Conservation (phyloP, 1,284 basidiomycete genomes). For the Athelia psychrophila region DNA sequence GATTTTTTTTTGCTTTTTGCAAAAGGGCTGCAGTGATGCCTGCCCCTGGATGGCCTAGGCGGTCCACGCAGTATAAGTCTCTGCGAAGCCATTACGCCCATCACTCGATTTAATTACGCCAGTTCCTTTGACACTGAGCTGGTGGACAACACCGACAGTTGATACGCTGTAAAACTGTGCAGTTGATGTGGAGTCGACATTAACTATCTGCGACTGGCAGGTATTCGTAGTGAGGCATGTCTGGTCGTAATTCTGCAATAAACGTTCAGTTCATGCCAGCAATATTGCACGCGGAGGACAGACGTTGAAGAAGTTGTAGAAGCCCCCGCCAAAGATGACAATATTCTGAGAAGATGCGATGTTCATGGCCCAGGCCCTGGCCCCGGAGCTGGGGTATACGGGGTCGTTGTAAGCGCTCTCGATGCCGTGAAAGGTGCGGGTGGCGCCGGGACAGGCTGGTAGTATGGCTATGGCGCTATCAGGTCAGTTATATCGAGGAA, state of each 20-base stretch:
- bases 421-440: conserved; percentile 54
- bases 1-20: too few relatives aligned
- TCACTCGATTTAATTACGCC: conserved; percentile 1
- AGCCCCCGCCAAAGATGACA: conserved; percentile 64
- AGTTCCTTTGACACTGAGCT: conserved; percentile 45
- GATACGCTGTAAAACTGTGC: conserved; percentile 59
- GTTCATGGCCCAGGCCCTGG: conserved; percentile 59
- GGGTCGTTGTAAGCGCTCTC: conserved; percentile 57
- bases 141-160: conserved; percentile 57
- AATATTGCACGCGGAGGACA: conserved; percentile 9
- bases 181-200: conserved; percentile 52
- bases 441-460: conserved; percentile 57
- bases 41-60: too few relatives aligned
- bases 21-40: too few relatives aligned
- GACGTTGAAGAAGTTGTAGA: conserved; percentile 66
- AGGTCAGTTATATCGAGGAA: neutral
- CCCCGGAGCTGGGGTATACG: conserved; percentile 29
- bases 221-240: conserved; percentile 41
- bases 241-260: conserved; percentile 46
- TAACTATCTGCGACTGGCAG: conserved; percentile 62
- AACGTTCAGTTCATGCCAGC: conserved; percentile 2
- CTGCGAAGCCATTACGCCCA: neutral
- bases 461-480: conserved; percentile 44
- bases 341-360: conserved; percentile 56
- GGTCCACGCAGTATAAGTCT: neutral